Evolutionary conservation across 2,329 filamentous ascomycete genomes (phyloP).

Genomic region (Diplocarpon mali): DNA sequence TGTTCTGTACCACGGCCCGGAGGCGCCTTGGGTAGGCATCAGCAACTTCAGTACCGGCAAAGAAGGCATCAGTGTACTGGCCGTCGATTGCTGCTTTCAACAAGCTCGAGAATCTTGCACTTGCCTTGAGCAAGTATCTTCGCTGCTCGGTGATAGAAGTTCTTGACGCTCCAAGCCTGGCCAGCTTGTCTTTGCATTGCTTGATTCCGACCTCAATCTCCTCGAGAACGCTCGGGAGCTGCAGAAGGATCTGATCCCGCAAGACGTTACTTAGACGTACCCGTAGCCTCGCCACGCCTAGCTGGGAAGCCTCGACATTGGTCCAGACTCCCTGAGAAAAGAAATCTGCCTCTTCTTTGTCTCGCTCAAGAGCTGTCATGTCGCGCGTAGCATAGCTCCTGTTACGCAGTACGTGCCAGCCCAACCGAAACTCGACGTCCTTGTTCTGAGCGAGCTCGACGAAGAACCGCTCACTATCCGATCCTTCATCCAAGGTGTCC

Average conservation of each 20-base stretch:
- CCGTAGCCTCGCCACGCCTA: constrained; percentile 36
- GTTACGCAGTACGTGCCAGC: constrained; percentile 44
- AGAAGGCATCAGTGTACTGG: constrained; percentile 40
- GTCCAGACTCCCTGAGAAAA: constrained; percentile 34
- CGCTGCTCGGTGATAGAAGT: constrained; percentile 36
- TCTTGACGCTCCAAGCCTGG: constrained; percentile 38
- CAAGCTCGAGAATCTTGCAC: constrained; percentile 34
- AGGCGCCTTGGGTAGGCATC: constrained; percentile 34
- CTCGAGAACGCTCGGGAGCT: constrained; percentile 35
- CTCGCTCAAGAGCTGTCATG: constrained; percentile 27
- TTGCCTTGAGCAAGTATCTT: constrained; percentile 35
- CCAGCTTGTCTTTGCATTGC: constrained; percentile 30
- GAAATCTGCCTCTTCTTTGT: constrained; percentile 33
- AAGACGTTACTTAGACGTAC: constrained; percentile 40
- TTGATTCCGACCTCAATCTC: constrained; percentile 32
- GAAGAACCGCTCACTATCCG: constrained; percentile 32
- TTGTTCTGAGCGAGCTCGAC: constrained; percentile 34
- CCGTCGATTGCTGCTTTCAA: constrained; percentile 39
- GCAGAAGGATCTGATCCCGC: constrained; percentile 33
- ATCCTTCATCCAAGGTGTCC: constrained; percentile 35
- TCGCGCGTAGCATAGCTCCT: constrained; percentile 31
- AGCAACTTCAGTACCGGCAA: constrained; percentile 28
- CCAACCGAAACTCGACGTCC: constrained; percentile 36
- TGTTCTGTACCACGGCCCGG: constrained; percentile 42
- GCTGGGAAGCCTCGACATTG: constrained; percentile 20